Base-by-base conservation (phyloP, 2,329 filamentous ascomycete genomes). In the Xylaria digitata region DNA sequence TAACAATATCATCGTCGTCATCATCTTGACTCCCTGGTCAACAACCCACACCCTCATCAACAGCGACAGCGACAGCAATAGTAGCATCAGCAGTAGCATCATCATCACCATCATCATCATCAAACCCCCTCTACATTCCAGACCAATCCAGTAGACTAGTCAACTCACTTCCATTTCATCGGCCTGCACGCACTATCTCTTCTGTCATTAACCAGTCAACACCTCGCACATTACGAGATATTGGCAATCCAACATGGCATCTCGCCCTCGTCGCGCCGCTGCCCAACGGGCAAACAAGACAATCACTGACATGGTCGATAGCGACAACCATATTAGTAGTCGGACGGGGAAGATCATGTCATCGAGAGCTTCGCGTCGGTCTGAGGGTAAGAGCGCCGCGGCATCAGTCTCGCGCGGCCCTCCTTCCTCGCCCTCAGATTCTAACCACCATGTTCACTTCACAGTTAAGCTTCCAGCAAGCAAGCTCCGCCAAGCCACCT, bases 381-480 rank as follows among this genome's bases (percentile, higher is more conserved):
- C 83, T 58, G 83, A 78, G 63, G 83, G 72, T 81, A 84, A 80
- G 75, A 79, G 77, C 71, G 81, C 78, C 68, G 81, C 78, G 65
- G 79, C 80, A 69, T 78, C 79, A 37, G 76, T 80, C 46, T 80
- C 81, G 52, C 81, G 83, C 74, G 82, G 82, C 66, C 79, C 80
- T 68, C 81, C 80, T 19, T 81, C 80, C 9, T 85, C 82, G 26
- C 81, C 83, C 61, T 74, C 77, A 66, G 79, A 79, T 71, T 79
- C 80, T 74, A 75, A 77, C 71, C 82, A 82, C 69, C 84, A 86
- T 75, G 80, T 79, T 72, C 82, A 80, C 75, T 77, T 87, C 49
- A 86, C 83, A 63, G 83, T 86, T 72, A 87, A 86, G 75, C 79
- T 85, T 49, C 80, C 84, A 7, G 80, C 84, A 46, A 83, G 79